phyloP scores from a whole-genome alignment of 805 yeast genomes.

The Kuraishia hungarica region DNA sequence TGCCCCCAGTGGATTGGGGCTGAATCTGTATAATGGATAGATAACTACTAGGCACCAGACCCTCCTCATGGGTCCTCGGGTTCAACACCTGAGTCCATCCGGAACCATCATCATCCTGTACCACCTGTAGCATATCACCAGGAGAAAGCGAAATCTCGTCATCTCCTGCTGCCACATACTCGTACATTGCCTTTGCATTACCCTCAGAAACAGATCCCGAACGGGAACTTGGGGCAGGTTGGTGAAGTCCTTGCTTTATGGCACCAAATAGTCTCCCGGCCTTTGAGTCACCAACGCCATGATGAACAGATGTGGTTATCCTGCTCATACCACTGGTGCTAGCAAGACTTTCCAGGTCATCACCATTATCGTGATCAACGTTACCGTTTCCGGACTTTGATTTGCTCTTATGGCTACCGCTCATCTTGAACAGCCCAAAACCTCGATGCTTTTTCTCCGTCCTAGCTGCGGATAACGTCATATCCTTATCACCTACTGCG shows the following conservation, averaged over 20 bases:
- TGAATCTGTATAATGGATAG: slow-evolving; percentile 32
- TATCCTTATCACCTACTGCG: slow-evolving; percentile 69
- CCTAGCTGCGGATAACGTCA: slow-evolving; percentile 45
- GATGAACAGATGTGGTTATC: slow-evolving; percentile 11
- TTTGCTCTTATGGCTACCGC: slow-evolving; percentile 2
- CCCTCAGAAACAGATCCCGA: slow-evolving; percentile 4
- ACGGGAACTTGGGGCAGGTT: slow-evolving; percentile 14
- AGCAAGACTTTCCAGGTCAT: slow-evolving; percentile 15
- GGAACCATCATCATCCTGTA: slow-evolving; percentile 73
- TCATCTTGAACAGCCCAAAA: slow-evolving; percentile 24
- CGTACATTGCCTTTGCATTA: slow-evolving; percentile 47
- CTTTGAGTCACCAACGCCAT: neutral
- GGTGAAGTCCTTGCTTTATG: slow-evolving; percentile 15
- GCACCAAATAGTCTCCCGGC: slow-evolving; percentile 28
- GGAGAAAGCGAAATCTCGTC: slow-evolving; percentile 62
- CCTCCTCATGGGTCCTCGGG: slow-evolving; percentile 34
- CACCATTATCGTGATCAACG: slow-evolving; percentile 10
- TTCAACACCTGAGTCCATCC: slow-evolving; percentile 81
- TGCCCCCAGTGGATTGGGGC: slow-evolving; percentile 7
- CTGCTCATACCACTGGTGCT: slow-evolving; percentile 17
- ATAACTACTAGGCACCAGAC: slow-evolving; percentile 83
- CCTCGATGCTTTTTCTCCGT: slow-evolving; percentile 53
- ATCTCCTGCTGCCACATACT: slow-evolving; percentile 57
- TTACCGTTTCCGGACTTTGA: neutral
- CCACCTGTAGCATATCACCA: slow-evolving; percentile 53